These are phyloP conservation scores for Schizothecium vesticola DNA, from an alignment of 495 filamentous ascomycete species.

Conservation along the genomic window DNA sequence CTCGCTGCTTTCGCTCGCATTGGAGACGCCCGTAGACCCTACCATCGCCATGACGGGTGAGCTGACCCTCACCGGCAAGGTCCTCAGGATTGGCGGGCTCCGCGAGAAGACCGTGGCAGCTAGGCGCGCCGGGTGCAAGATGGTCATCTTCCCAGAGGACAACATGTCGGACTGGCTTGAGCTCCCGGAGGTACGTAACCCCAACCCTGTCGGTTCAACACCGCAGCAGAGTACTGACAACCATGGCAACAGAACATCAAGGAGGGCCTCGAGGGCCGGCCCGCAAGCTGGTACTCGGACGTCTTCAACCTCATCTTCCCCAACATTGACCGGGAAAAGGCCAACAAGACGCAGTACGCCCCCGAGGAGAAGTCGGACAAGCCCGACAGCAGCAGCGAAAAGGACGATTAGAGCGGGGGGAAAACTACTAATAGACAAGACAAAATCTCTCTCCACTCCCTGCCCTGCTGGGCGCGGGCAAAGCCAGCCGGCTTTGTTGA, in stretches of 20 bases:
- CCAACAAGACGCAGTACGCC: slow-evolving; percentile 59
- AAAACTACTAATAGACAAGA: not conserved
- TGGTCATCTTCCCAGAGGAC: slow-evolving; percentile 90
- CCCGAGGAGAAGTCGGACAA: slow-evolving; percentile 44
- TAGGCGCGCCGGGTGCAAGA: slow-evolving; percentile 86
- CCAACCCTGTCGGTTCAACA: not conserved
- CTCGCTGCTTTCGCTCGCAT: slow-evolving; percentile 74
- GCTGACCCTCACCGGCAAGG: slow-evolving; percentile 95
- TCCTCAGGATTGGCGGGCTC: slow-evolving; percentile 90
- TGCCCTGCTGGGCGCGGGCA: not conserved
- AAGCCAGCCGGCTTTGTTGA: too few species aligned
- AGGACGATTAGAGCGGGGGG: slow-evolving; percentile 26
- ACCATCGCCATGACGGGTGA: slow-evolving; percentile 98
- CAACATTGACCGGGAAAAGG: slow-evolving; percentile 65
- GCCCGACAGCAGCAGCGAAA: slow-evolving; percentile 25
- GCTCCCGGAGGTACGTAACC: slow-evolving; percentile 76
- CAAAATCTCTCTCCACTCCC: not conserved
- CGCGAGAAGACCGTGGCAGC: slow-evolving; percentile 99
- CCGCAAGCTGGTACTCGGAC: slow-evolving; percentile 89
- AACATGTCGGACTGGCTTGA: slow-evolving; percentile 97
- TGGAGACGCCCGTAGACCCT: slow-evolving; percentile 72
- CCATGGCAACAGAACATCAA: slow-evolving; percentile 77
- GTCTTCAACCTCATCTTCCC: slow-evolving; percentile 91
- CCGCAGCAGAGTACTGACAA: slow-evolving; percentile 30
- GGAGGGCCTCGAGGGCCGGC: slow-evolving; percentile 81